Base-by-base conservation (phyloP, 768 basidiomycete species). In the Leucogyrophana mollusca region DNA sequence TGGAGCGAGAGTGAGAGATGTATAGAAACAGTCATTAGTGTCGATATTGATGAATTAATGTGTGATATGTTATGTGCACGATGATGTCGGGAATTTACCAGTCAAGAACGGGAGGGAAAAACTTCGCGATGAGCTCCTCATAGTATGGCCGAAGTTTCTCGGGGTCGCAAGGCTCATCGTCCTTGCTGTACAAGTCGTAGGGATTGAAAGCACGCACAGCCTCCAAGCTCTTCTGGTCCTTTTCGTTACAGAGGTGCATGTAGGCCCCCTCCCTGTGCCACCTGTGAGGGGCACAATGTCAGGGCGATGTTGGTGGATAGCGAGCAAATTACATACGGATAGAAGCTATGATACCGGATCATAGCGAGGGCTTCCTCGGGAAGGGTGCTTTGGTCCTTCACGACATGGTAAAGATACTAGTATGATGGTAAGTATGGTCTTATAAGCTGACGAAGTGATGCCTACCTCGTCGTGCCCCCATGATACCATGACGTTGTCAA, bases 311-410 rank as follows among this genome's bases (percentile, higher is more conserved):
- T n/a, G n/a, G n/a, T n/a, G n/a, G 9, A 25, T 27, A n/a, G 21
- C 21, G 22, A 34, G 37, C 43, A 23, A 40, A 16, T 25, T 9
- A 64, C 79, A 41, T 56, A 82, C 67, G 93, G 92, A 69, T 94
- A 95, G 76, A 94, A 95, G 57, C 87, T 90, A 70, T 94, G 93
- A 63, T 90, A 95, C 24, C 93, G 82, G 59, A 95, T 91, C 92
- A 95, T 95, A 7, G 87, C 84, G 22, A 95, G 73, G 0, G 78
- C 92, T 55, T 90, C 92, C 32, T 77, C 76, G 3, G 92, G 92
- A 0, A 94, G 82, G 4, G 75, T 77, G 51, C 82, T 83, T 62
- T 94, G 92, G 53, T 84, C 82, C 65, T 90, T 91, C 50, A 90
- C 69, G 52, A 94, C 83, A 52, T 87, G 70, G 66, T 91, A 92